Evolutionary conservation across 2,329 filamentous ascomycete species (phyloP), one percentile per base, ranked within the genome.

Genomic region (Sclerotiophoma versabilis): DNA sequence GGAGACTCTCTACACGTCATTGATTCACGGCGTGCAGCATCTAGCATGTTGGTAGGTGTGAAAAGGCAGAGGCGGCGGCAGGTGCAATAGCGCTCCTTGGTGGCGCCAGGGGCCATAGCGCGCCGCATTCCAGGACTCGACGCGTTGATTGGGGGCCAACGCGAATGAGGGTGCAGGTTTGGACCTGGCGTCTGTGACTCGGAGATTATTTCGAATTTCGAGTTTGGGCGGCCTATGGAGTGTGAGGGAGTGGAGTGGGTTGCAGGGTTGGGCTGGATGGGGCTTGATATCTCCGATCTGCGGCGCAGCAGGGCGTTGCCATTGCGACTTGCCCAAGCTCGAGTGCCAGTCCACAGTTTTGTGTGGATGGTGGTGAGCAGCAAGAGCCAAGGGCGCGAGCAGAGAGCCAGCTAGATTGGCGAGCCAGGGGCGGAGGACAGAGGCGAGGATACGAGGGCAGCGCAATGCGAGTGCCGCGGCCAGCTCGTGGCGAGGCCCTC

Each of bases 181-280:
- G 42, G 44, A 54, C 44, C n/a, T n/a, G 43, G 49, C 51, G 3
- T 42, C 52, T 60, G 61, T 63, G 63, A 64, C 11, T 55, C 63
- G 64, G 64, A 67, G 53, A 67, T 66, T 60, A 59, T 57, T 48
- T 50, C 38, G 32, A 46, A 59, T 57, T 48, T 50, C 38, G 32
- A 46, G 38, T 27, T 26, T 20, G 41, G 45, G 32, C 42, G 41
- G 51, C 27, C 39, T 39, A 36, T 36, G 1, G 42, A 41, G 20
- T 7, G 44, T 44, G 44, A 44, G 10, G 25, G 50, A 10, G 37
- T 27, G 43, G 36, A 30, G 23, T n/a, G 15, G 29, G 23, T n/a
- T 33, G 42, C 49, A 52, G 41, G n/a, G 20, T 26, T 15, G 45
- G n/a, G 26, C 26, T 19, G 32, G 36, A 41, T 23, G 20, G 4